Evolutionary conservation across 148 eudicot genomes (phyloP).

Genomic region (Vaccinium darrowii): DNA sequence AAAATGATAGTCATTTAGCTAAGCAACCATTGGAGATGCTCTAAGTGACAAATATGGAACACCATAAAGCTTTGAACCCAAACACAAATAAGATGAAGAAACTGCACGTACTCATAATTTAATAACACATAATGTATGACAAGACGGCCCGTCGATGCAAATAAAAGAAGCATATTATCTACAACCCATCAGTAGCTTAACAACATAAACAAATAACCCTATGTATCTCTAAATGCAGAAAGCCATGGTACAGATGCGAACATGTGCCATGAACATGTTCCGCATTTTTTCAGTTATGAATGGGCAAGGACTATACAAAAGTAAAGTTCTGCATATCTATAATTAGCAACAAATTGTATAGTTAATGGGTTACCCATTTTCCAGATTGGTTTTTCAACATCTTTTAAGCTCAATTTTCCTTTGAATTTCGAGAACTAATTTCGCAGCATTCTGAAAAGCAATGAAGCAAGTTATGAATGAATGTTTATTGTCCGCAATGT

Average conservation of each 20-base stretch:
- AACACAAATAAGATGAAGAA: neutral
- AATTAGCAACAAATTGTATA: neutral
- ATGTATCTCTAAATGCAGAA: neutral
- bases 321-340: neutral
- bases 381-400: neutral
- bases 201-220: neutral
- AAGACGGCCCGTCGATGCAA: neutral
- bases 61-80: neutral
- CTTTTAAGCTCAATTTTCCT: neutral
- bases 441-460: neutral
- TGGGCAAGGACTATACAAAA: neutral
- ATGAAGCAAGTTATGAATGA: neutral
- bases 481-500: neutral
- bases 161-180: neutral
- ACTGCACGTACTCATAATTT: neutral
- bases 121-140: neutral
- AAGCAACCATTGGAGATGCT: too few species aligned
- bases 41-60: too few species aligned
- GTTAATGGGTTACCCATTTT: neutral
- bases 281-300: neutral
- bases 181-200: neutral
- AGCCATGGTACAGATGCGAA: neutral
- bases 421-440: neutral
- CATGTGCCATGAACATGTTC: neutral
- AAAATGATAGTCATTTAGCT: too few species aligned